These are phyloP conservation scores for Effrenium voratum DNA, from an alignment of 73 alveolate species.

Conservation along the genomic window DNA sequence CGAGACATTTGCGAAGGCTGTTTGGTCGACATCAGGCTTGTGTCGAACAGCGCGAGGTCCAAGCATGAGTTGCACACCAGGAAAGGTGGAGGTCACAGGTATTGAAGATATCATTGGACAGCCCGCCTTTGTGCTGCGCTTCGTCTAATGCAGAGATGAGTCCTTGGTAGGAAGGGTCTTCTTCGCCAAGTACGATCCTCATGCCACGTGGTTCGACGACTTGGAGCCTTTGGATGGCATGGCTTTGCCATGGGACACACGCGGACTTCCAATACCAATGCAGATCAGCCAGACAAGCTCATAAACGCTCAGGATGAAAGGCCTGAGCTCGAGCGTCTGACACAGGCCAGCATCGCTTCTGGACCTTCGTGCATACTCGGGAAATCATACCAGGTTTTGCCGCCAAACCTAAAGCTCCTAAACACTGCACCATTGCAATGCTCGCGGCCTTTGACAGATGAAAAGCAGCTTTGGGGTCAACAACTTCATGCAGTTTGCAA, in stretches of 20 bases:
- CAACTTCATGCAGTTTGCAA: too few relatives aligned
- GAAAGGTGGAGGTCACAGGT: slow-evolving; percentile 48
- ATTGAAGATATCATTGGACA: slow-evolving; percentile 30
- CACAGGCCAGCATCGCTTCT: too few relatives aligned
- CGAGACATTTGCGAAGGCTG: neutral
- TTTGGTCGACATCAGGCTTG: slow-evolving; percentile 45
- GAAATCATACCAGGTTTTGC: too few relatives aligned
- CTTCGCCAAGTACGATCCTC: slow-evolving; percentile 23
- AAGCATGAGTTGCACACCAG: slow-evolving; percentile 35
- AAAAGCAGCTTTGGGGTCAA: too few relatives aligned
- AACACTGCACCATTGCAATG: too few relatives aligned
- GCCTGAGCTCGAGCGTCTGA: too few relatives aligned
- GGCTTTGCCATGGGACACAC: slow-evolving; percentile 23
- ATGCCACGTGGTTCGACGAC: slow-evolving; percentile 20
- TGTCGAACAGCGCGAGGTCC: slow-evolving; percentile 38
- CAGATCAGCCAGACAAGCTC: too few relatives aligned
- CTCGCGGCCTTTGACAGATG: too few relatives aligned
- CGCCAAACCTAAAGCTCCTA: too few relatives aligned
- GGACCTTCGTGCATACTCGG: too few relatives aligned
- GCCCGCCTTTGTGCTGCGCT: slow-evolving; percentile 30
- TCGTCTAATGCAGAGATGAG: slow-evolving; percentile 40
- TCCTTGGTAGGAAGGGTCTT: slow-evolving; percentile 48
- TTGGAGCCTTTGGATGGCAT: slow-evolving; percentile 18
- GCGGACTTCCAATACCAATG: neutral
- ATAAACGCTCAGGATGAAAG: too few relatives aligned